Evolutionary conservation across 2,329 filamentous ascomycete species (phyloP).

Genomic region (Trichoderma atroviride): DNA sequence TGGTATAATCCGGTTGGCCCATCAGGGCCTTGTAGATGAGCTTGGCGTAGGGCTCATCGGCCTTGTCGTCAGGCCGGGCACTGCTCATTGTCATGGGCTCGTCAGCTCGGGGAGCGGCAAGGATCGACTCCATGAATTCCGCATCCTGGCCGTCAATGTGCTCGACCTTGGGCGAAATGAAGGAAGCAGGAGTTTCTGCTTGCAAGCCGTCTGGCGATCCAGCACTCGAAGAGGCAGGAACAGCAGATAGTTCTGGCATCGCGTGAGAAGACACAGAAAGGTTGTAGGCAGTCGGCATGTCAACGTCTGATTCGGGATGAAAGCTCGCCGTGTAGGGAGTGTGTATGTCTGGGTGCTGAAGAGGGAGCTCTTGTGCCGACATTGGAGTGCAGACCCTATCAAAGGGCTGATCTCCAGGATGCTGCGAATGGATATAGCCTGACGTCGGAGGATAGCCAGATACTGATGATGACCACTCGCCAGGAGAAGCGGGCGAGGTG

Average conservation of each 20-base stretch:
- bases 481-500: slow-evolving; percentile 39
- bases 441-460: slow-evolving; percentile 30
- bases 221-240: slow-evolving; percentile 27
- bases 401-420: slow-evolving; percentile 28
- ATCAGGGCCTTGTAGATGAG: slow-evolving; percentile 78
- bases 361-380: slow-evolving; percentile 31
- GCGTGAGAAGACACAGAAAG: slow-evolving; percentile 25
- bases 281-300: slow-evolving; percentile 29
- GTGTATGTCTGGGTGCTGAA: slow-evolving; percentile 29
- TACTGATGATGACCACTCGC: slow-evolving; percentile 40
- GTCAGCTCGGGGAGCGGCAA: neutral
- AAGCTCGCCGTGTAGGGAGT: slow-evolving; percentile 30
- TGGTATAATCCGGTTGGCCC: slow-evolving; percentile 64
- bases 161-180: slow-evolving; percentile 26
- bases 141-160: slow-evolving; percentile 1
- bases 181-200: slow-evolving; percentile 28
- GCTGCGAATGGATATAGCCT: slow-evolving; percentile 30
- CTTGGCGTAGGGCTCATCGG: slow-evolving; percentile 74
- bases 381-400: slow-evolving; percentile 35
- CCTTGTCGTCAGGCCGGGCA: slow-evolving; percentile 49
- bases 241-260: slow-evolving; percentile 27
- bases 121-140: slow-evolving; percentile 5
- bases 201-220: slow-evolving; percentile 31
- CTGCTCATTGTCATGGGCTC: neutral
- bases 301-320: slow-evolving; percentile 29